Percentiles rank a stretch among this genome's conserved stretches.
phyloP scores from a whole-genome alignment of 108 stramenopile genomes.

The Seminavis robusta region DNA sequence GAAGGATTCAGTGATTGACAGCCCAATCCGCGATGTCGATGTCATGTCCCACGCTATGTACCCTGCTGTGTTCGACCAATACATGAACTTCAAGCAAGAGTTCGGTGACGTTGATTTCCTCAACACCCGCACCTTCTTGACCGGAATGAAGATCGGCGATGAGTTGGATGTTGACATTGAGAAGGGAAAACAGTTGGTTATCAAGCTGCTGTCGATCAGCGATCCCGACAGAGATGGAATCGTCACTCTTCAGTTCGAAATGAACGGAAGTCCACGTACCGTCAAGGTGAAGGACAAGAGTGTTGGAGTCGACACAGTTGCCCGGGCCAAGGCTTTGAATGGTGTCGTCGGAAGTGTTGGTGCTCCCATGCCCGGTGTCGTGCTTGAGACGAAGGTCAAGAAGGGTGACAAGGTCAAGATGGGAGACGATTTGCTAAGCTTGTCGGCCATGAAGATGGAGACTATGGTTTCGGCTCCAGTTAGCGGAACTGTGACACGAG shows the following conservation, averaged over 20 bases:
- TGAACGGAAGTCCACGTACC: conserved; percentile 88
- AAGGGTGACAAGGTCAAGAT: conserved; percentile 82
- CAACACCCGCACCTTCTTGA: conserved; percentile 91
- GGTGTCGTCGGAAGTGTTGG: conserved; percentile 75
- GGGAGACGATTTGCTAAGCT: conserved; percentile 86
- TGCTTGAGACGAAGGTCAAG: conserved; percentile 87
- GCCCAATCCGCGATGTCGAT: conserved; percentile 77
- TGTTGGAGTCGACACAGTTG: conserved; percentile 29
- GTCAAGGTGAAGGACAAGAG: conserved; percentile 70
- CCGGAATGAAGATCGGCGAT: conserved; percentile 90
- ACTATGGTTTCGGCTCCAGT: conserved; percentile 84
- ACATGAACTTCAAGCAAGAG: conserved; percentile 56
- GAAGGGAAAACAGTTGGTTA: conserved; percentile 78
- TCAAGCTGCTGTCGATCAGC: conserved; percentile 70
- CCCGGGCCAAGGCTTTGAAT: conserved; percentile 58
- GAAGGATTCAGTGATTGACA: conserved; percentile 54
- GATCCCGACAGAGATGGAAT: conserved; percentile 72
- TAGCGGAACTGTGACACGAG: conserved; percentile 68
- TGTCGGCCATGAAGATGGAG: conserved; percentile 99
- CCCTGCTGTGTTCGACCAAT: conserved; percentile 85
- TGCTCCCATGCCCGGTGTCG: conserved; percentile 95
- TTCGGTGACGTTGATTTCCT: conserved; percentile 79
- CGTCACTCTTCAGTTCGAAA: conserved; percentile 86
- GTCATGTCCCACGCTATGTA: conserved; percentile 87
- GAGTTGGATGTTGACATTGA: conserved; percentile 76